Conservation (phyloP, 2,329 filamentous ascomycete genomes). For the Beauveria pseudobassiana region DNA sequence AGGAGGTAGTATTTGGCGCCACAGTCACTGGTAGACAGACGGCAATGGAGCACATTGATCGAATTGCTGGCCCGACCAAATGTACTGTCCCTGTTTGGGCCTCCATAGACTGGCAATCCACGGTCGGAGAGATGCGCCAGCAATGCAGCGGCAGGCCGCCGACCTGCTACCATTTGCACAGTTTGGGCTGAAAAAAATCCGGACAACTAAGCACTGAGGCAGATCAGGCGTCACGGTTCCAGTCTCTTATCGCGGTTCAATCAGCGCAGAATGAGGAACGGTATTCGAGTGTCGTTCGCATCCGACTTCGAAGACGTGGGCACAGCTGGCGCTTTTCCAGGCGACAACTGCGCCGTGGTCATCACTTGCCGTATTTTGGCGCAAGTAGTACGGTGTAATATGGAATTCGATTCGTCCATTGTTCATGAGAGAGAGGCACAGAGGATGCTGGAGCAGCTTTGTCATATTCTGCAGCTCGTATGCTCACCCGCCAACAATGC, state of each 20-base stretch:
- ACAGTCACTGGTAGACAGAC: neutral
- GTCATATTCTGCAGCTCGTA: neutral
- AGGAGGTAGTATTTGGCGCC: neutral
- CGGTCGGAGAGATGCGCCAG: neutral
- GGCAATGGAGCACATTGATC: neutral
- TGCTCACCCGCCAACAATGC: neutral
- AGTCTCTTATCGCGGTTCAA: neutral
- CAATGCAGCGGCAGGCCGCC: neutral
- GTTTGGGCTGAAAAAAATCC: neutral
- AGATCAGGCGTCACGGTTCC: neutral
- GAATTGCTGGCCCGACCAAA: neutral
- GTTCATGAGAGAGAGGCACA: neutral
- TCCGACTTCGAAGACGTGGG: neutral
- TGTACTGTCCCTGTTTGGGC: neutral
- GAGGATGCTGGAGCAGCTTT: neutral
- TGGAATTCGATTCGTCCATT: neutral
- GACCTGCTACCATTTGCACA: neutral
- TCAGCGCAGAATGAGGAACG: no score
- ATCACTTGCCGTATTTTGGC: neutral
- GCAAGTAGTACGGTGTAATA: neutral
- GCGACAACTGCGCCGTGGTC: neutral
- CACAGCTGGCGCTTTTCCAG: neutral
- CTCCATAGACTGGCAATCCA: neutral
- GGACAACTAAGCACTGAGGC: neutral
- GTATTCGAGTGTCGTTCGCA: neutral